A percentile compares a stretch with the other conserved stretches of the same genome.
These are phyloP conservation scores for Zygnema circumcarinatum DNA, from an alignment of 139 green algal genomes.

Conservation along the genomic window DNA sequence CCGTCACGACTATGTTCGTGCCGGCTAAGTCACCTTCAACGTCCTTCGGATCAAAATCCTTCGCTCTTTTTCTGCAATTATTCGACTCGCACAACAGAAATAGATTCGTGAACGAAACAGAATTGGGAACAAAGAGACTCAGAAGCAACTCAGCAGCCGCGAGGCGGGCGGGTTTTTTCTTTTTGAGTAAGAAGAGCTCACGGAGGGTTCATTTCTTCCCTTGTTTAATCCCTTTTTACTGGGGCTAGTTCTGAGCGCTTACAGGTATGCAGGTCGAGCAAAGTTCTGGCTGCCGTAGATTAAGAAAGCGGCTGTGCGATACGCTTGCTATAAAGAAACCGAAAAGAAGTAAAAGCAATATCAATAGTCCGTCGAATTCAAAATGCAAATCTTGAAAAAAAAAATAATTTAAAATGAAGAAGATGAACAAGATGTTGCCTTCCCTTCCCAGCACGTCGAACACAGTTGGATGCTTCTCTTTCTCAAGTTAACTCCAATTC, in stretches of 20 bases:
- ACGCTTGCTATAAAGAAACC: no score
- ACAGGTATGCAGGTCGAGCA: constrained; percentile 4
- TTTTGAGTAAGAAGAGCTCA: not conserved
- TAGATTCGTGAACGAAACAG: constrained; percentile 1
- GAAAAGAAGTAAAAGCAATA: no score
- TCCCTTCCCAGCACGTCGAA: no score
- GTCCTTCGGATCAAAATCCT: constrained; percentile 6
- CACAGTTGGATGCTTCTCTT: no score
- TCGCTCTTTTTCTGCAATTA: constrained; percentile 15
- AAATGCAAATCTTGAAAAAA: no score
- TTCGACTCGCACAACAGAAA: not conserved
- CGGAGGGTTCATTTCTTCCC: not conserved
- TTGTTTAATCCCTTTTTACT: not conserved
- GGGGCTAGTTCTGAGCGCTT: not conserved
- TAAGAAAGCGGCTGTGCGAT: constrained; percentile 5
- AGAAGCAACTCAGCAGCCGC: not conserved
- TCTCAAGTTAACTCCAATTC: no score
- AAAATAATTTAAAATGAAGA: no score
- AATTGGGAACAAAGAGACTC: not conserved
- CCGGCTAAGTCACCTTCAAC: constrained; percentile 15
- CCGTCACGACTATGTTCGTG: constrained; percentile 48
- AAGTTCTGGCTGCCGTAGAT: constrained; percentile 15
- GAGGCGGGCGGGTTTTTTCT: not conserved
- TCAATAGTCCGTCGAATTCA: no score
- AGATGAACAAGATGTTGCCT: no score